phyloP scores from a whole-genome alignment of 83 land plant genomes.

The Thuja plicata region DNA sequence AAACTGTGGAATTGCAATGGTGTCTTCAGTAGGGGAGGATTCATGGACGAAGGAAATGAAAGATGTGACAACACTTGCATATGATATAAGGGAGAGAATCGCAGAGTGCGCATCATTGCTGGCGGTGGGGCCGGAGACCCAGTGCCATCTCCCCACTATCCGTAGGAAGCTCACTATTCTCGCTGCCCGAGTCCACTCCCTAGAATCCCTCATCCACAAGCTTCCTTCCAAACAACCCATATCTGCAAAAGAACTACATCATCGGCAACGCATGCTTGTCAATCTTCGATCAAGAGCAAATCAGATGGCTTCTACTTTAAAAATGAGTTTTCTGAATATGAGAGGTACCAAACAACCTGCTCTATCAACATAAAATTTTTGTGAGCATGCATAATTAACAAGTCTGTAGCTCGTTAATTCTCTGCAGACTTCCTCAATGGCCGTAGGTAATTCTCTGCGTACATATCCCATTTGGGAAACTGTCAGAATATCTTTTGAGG shows the following conservation, averaged over 20 bases:
- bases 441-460: no score
- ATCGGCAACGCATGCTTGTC: constrained; percentile 52
- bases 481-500: no score
- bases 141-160: constrained; percentile 48
- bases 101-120: constrained; percentile 40
- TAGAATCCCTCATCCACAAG: constrained; percentile 42
- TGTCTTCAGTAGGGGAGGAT: constrained; percentile 29
- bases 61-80: constrained; percentile 57
- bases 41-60: constrained; percentile 60
- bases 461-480: no score
- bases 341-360: no score
- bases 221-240: constrained; percentile 39
- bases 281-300: constrained; percentile 53
- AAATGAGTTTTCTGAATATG: no score
- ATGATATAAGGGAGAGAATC: constrained; percentile 56
- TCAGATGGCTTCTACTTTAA: constrained; percentile 70
- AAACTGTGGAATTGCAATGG: no score
- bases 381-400: no score
- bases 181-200: constrained; percentile 48
- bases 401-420: no score
- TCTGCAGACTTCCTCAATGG: no score
- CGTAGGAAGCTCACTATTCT: constrained; percentile 64
- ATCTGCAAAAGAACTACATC: constrained; percentile 59
- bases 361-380: no score
- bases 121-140: constrained; percentile 50